Base-by-base conservation (phyloP, 306 rosid genomes). In the Lathyrus oleraceus region DNA sequence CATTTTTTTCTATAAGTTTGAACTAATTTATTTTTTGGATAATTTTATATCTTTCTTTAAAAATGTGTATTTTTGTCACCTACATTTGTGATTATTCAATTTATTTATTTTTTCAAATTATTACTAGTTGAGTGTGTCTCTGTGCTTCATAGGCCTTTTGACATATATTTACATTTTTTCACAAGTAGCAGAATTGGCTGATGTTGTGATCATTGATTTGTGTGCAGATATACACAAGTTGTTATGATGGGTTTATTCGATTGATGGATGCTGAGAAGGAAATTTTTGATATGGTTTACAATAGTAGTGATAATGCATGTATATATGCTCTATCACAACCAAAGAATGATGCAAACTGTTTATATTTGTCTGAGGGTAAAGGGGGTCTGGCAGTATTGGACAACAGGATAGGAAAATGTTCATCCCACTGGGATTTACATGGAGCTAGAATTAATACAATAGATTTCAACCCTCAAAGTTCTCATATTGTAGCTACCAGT, bases 181-280 rank as follows among this genome's bases (percentile, higher is more conserved):
- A n/a, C n/a, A n/a, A n/a, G 49, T 65, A 40, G 27, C 6, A 43
- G 39, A 59, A 15, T 36, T 45, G 35, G 27, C 40, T 67, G 39
- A 82, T 27, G 8, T 45, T 35, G 27, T 56, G 63, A 8, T 66
- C 5, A 13, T 65, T 70, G 56, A 47, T 40, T 48, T 23, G 74
- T 40, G 13, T 81, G 76, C 85, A 94, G 97, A 76, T 94, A 57
- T 81, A 83, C 76, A 88, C 89, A 40, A 81, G 92, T 76, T 91
- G 95, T 63, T 87, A 88, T 78, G 87, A 88, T 58, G 99, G 99
- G 60, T 48, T 73, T 56, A 45, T 94, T 74, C 78, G 92, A 68
- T 19, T 76, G 39, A 87, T 94, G 99, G 99, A 94, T 81, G 95
- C 83, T 6, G 96, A 88, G 83, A 94, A 82, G 82, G 95, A 85